phyloP scores from a whole-genome alignment of 176 grass and related monocot genomes.

The Sorghum bicolor region Sorghum_bicolor_NCBIv3 NC_012872.2:64273001-64273500 shows the following conservation, averaged over 20 bases:
- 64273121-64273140: neutral
- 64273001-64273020: neutral
- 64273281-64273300: neutral
- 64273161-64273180: constrained; percentile 1
- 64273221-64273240: neutral
- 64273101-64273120: neutral
- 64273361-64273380: too few relatives aligned
- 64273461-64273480: too few relatives aligned
- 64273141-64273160: constrained; percentile 1
- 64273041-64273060: neutral
- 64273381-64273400: too few relatives aligned
- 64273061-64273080: constrained; percentile 19
- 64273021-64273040: neutral
- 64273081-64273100: neutral
- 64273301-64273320: too few relatives aligned
- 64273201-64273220: constrained; percentile 34
- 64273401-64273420: too few relatives aligned
- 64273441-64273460: too few relatives aligned
- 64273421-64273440: too few relatives aligned
- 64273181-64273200: neutral
- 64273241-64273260: neutral
- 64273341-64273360: too few relatives aligned
- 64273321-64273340: too few relatives aligned
- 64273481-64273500: too few relatives aligned
- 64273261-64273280: neutral